A percentile compares a stretch with the other conserved stretches of the same genome.
phyloP scores from a whole-genome alignment of 2,329 filamentous ascomycete genomes.

The Beauveria bassiana region DNA sequence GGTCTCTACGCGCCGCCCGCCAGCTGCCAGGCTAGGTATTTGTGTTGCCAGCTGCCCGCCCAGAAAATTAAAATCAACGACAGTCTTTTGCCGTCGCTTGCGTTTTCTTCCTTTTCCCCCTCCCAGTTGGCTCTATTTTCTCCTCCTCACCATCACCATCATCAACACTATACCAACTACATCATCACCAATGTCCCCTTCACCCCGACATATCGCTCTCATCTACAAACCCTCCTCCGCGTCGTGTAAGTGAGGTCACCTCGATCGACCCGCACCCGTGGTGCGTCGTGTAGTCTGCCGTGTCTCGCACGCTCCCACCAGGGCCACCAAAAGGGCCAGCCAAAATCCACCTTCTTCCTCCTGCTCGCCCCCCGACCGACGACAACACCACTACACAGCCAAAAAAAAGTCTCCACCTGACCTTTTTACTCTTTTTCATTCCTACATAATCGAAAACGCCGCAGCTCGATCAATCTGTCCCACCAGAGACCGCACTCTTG shows the following conservation, averaged over 20 bases:
- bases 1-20: neutral
- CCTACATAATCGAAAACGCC: neutral
- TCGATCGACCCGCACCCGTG: constrained; percentile 1
- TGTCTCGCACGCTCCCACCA: neutral
- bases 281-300: neutral
- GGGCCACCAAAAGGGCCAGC: neutral
- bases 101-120: neutral
- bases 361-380: neutral
- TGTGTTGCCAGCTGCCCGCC: neutral
- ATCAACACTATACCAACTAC: neutral
- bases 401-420: constrained; percentile 8
- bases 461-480: neutral
- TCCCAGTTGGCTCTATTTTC: neutral
- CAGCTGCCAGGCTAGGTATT: neutral
- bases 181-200: neutral
- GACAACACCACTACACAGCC: neutral
- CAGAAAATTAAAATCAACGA: neutral
- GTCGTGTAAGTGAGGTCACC: constrained; percentile 6
- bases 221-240: neutral
- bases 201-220: neutral
- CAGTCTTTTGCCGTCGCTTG: neutral
- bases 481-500: neutral
- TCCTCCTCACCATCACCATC: neutral
- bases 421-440: constrained; percentile 2
- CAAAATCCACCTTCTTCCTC: neutral